Evolutionary conservation across 2,329 filamentous ascomycete genomes (phyloP), one percentile per base, ranked within the genome.

Genomic region (Teratosphaeria pseudoeucalypti): DNA sequence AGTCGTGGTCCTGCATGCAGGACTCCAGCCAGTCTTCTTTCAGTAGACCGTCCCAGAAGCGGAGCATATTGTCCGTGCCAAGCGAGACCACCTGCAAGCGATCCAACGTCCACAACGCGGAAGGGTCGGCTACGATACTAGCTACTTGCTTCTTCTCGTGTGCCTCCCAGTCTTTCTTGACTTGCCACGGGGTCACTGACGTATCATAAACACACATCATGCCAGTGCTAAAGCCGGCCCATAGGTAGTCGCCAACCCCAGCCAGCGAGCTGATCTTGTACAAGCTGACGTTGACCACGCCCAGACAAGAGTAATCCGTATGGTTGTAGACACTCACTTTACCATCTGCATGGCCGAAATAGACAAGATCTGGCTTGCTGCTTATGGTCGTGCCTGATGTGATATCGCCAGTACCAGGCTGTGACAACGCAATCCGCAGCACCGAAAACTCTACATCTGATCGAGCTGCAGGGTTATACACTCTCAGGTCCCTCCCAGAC

Each of bases 181-280:
- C 85, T 23, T 82, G 81, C 94, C 94, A 99, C 0, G 92, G 92
- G n/a, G 82, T 85, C 34, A 84, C 82, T 10, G 79, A 82, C 11
- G 90, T 88, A 72, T 99, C 92, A 73, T 96, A 99, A 7, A 97
- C 88, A 68, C 90, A 94, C 34, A 96, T 85, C 81, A 88, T 95
- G 16, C 94, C 94, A 0, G 89, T 96, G 72, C 92, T 96, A 76
- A 92, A 97, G 2, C 87, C 92, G 32, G 91, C 90, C 94, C 94
- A 99, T 0, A 99, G 79, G 68, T 90, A 83, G 61, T 86, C 82
- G 5, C 91, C 92, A 2, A 91, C 88, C 9, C 90, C 89, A 2
- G 86, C 84, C 58, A 99, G 78, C 39, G 88, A 86, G 71, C 91
- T 96, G 74, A 99, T 95, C 75, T 96, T 97, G 81, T 95, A 97